phyloP scores from a whole-genome alignment of 2,329 filamentous ascomycete species.

The Lizonia empirigonia region DNA sequence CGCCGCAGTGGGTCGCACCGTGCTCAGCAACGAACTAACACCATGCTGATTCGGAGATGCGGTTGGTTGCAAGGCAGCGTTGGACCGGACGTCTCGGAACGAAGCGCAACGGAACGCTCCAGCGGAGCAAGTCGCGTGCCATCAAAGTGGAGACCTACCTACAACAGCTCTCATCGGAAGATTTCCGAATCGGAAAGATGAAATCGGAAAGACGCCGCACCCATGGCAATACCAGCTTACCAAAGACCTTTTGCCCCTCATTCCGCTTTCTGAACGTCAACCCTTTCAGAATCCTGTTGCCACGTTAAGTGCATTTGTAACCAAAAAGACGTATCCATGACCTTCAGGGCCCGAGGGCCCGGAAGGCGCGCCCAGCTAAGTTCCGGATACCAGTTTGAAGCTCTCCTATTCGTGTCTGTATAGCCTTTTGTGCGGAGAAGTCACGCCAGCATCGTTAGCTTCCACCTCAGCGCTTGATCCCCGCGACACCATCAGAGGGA shows the following conservation, averaged over 20 bases:
- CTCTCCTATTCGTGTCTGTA: slow-evolving; percentile 15
- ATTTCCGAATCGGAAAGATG: background rate
- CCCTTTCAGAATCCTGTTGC: background rate
- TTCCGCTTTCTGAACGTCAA: background rate
- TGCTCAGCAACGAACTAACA: background rate
- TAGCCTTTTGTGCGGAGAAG: slow-evolving; percentile 33
- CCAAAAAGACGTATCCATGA: slow-evolving; percentile 18
- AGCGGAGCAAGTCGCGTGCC: background rate
- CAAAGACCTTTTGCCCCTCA: slow-evolving; percentile 3
- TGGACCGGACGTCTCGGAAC: slow-evolving; percentile 1
- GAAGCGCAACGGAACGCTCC: slow-evolving; percentile 2
- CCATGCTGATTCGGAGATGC: slow-evolving; percentile 1
- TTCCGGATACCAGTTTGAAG: slow-evolving; percentile 16
- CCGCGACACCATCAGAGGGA: slow-evolving; percentile 22
- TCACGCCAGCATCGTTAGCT: slow-evolving; percentile 24
- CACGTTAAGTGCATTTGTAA: background rate
- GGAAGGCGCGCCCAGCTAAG: slow-evolving; percentile 2
- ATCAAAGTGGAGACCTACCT: background rate
- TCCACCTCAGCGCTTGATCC: slow-evolving; percentile 20
- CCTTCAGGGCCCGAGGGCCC: slow-evolving; percentile 9
- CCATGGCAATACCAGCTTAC: slow-evolving; percentile 11
- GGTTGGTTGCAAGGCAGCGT: background rate
- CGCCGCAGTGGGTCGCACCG: background rate
- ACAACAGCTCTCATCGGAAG: background rate
- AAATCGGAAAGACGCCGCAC: slow-evolving; percentile 10